Base-by-base conservation (phyloP, 1,284 basidiomycete genomes). In the Mixia osmundae region DNA sequence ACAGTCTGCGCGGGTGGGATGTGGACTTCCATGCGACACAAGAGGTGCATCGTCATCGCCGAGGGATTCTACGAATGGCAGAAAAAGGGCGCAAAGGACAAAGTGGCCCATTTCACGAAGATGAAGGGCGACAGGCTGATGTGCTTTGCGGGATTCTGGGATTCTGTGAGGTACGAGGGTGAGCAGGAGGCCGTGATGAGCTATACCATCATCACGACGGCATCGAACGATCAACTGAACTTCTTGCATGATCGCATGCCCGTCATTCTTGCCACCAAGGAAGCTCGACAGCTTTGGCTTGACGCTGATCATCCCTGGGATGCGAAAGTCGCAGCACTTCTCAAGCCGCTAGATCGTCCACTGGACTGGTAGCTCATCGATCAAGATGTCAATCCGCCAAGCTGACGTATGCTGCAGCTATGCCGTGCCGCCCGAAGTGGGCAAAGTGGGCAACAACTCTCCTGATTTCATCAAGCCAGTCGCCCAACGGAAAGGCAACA, bases 71-170 rank as follows among this genome's bases (percentile, higher is more conserved):
- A 74, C 54, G 87, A 82, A 59, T 94, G 87, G 77, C 61, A 78
- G 36, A 74, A 71, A 44, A 80, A 74, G 50, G 74, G 73, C 30
- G 72, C 71, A 45, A 64, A 47, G 5, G 54, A 71, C 11, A 73
- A 76, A 43, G 50, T 77, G 0, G 77, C 83, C 0, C 69, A 87
- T 52, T 85, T 80, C 47, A 72, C 68, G 15, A 76, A 72, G 49
- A 71, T 67, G 29, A 63, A 66, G 24, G 65, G 72, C 9, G 49
- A 50, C 31, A 63, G 61, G 23, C 49, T 89, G 2, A 71, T 94
- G 67, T 68, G 83, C 23, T 64, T 94, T 50, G 87, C 87, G 0
- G 87, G 83, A 0, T 58, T 94, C 0, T 94, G 76, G 52, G 85
- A 91, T 44, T n/a, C 15, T 12, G n/a, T 5, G 37, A 49, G 49